Conservation (phyloP, 352 stramenopile genomes). For the Poterioochromonas sp. region DNA sequence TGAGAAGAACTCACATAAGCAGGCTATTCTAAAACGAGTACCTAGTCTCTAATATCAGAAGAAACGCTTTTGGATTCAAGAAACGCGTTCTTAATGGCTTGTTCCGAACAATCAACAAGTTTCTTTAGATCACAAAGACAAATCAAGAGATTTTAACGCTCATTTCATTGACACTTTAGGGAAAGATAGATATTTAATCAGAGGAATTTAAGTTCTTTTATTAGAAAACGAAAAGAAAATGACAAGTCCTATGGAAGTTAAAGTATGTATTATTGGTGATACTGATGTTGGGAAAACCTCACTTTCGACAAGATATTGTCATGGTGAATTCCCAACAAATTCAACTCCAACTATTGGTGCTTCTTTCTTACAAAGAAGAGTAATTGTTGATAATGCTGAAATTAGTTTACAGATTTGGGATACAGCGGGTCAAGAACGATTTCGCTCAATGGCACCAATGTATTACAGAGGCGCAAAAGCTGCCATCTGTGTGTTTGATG, state of each 20-base stretch:
- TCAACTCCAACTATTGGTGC: slow-evolving; percentile 35
- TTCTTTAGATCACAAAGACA: too few species aligned
- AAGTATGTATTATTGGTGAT: slow-evolving; percentile 36
- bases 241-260: slow-evolving; percentile 27
- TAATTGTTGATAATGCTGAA: slow-evolving; percentile 23
- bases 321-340: slow-evolving; percentile 33
- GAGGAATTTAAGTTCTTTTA: not conserved
- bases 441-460: slow-evolving; percentile 81
- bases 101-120: too few species aligned
- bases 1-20: too few species aligned
- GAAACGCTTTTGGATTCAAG: too few species aligned
- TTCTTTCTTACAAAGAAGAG: slow-evolving; percentile 25
- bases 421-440: slow-evolving; percentile 81
- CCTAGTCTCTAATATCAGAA: too few species aligned
- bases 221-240: not conserved
- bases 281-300: slow-evolving; percentile 35
- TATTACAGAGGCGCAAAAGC: slow-evolving; percentile 89
- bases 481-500: slow-evolving; percentile 91
- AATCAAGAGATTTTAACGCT: too few species aligned
- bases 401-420: slow-evolving; percentile 80
- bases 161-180: too few species aligned
- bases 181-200: not conserved
- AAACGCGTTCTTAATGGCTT: too few species aligned
- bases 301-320: slow-evolving; percentile 27
- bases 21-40: too few species aligned